Conservation (phyloP, 2,329 filamentous ascomycete genomes). For the Colletotrichum truncatum region DNA sequence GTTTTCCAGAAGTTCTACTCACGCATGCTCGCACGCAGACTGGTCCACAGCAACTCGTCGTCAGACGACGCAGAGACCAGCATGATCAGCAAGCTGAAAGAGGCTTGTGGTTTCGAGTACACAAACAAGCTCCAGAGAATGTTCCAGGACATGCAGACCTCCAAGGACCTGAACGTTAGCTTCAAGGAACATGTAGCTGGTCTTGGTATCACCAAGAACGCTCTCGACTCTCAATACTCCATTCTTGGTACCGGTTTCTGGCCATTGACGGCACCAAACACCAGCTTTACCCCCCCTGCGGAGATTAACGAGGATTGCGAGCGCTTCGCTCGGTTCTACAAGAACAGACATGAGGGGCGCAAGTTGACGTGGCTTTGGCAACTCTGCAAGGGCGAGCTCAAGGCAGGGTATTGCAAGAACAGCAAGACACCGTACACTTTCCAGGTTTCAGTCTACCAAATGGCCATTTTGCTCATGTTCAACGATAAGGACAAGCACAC, state of each 20-base stretch:
- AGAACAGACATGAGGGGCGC: slow-evolving; percentile 93
- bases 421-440: slow-evolving; percentile 95
- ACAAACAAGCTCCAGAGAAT: slow-evolving; percentile 99
- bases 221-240: slow-evolving; percentile 88
- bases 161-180: slow-evolving; percentile 91
- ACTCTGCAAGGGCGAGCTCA: slow-evolving; percentile 95
- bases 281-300: slow-evolving; percentile 86
- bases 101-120: slow-evolving; percentile 98
- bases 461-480: slow-evolving; percentile 94
- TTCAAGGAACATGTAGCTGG: slow-evolving; percentile 81
- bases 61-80: slow-evolving; percentile 98
- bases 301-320: slow-evolving; percentile 90
- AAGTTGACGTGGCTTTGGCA: slow-evolving; percentile 99
- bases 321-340: slow-evolving; percentile 90
- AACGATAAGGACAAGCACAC: slow-evolving; percentile 88
- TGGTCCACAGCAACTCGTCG: slow-evolving; percentile 94
- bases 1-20: slow-evolving; percentile 99
- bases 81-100: slow-evolving; percentile 99
- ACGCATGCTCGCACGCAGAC: slow-evolving; percentile 90
- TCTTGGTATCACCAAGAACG: slow-evolving; percentile 73
- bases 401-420: slow-evolving; percentile 89
- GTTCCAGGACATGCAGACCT: slow-evolving; percentile 99
- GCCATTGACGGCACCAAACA: slow-evolving; percentile 88
- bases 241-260: slow-evolving; percentile 97
- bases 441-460: slow-evolving; percentile 97